Base-by-base conservation (phyloP, 2,329 filamentous ascomycete species). In the Nigrograna mackinnonii region DNA sequence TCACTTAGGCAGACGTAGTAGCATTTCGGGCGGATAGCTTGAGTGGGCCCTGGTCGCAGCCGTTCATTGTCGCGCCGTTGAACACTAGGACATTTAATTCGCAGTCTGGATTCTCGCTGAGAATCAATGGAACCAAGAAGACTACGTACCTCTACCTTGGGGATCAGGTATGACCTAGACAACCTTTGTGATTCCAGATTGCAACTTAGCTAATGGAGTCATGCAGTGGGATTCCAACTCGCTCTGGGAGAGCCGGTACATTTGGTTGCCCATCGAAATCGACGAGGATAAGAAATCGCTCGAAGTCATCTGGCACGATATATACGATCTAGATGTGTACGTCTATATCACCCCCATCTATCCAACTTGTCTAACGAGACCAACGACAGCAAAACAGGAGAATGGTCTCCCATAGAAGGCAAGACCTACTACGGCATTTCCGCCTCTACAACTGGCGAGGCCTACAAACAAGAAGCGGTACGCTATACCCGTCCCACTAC, bases 211-310 rank as follows among this genome's bases (percentile, higher is more conserved):
- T 17, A 18, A 16, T 32, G 16, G 39, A 18, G 14, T 18, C 3
- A 16, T 3, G 11, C 35, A 67, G 62, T 80, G 78, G 78, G 78
- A 80, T 44, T 73, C 70, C 0, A 79, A 79, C 54, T 79, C 77
- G 0, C 63, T 80, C 0, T 81, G 79, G 79, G 78, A 82, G 46
- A 76, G 72, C 42, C 68, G 79, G 5, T 80, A 81, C 50, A 80
- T 81, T 49, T 82, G 79, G 79, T 68, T 82, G 0, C 79, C 79
- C 0, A 64, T 81, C 5, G 64, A 69, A 1, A 78, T 80, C 31
- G 72, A 80, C 43, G 78, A 82, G 43, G 52, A 69, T 0, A 75
- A 74, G 54, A 79, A 79, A 46, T 71, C 70, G 0, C 68, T 82
- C 3, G 54, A 72, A 3, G 41, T 81, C 0, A 68, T 72, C 12